Base-by-base conservation (phyloP, 495 filamentous ascomycete genomes). In the Platismatia glauca region DNA sequence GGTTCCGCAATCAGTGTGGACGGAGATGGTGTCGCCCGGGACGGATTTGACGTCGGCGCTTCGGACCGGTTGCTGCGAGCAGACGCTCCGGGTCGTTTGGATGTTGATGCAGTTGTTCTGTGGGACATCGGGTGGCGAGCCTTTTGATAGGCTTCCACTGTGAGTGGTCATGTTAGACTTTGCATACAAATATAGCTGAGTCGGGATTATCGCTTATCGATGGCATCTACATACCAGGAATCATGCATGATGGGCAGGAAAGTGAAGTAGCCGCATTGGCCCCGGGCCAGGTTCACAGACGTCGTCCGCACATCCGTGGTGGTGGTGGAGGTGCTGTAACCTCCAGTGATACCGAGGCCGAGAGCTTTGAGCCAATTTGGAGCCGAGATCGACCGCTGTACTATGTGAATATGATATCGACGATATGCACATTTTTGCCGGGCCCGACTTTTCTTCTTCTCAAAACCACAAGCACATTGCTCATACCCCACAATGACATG, bases 181-280 rank as follows among this genome's bases (percentile, higher is more conserved):
- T 44, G 20, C 24, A n/a, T 4, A 29, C 4, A 33, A 7, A 33
- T n/a, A 35, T n/a, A 13, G n/a, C 39, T 41, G 33, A 13, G 37
- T 38, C 9, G 37, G 37, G 7, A 38, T 38, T 11, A 38, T 38
- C 37, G 2, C 13, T 13, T 11, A 38, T 29, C 0, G 33, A 29
- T 16, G 44, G 8, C 11, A 27, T 41, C 7, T 29, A 44, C 58
- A 3, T 59, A 59, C 58, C 58, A 59, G 33, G 58, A 43, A 48
- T 43, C 44, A 20, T 59, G 39, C 2, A 48, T 38, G 55, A 64
- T 64, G 20, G 61, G 61, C 20, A 64, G 15, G 38, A 57, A 64
- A 18, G 61, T 58, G 27, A 64, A 64, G 37, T 59, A 64, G 20
- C 61, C 61, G 43, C 61, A 64, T 52, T 58, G 9, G 38, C 53